Conservation (phyloP, 345 rosid genomes). For the Rubroshorea leprosula region DNA sequence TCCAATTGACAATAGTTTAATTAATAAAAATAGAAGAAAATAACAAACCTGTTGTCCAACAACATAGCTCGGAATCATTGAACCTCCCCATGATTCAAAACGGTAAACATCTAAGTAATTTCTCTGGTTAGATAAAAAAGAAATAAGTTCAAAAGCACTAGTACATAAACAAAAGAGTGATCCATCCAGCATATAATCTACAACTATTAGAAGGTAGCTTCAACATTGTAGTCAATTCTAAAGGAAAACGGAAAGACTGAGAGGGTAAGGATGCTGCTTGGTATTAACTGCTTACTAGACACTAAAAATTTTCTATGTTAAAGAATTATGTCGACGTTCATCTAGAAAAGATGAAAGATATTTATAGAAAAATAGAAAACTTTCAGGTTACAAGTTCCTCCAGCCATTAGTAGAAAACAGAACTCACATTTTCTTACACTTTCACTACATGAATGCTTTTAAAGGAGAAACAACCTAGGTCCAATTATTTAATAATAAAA, state of each 20-base stretch:
- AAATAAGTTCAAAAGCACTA: conserved; percentile 15
- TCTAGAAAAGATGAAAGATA: not conserved
- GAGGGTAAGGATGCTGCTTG: not conserved
- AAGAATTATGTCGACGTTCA: not conserved
- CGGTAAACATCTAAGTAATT: conserved; percentile 91
- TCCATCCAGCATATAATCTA: not conserved
- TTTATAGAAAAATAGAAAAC: not conserved
- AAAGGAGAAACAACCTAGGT: not conserved
- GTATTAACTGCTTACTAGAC: not conserved
- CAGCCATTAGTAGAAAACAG: not conserved
- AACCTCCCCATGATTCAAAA: conserved; percentile 98
- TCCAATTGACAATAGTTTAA: conserved; percentile 14
- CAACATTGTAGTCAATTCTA: not conserved
- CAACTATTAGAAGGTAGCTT: not conserved
- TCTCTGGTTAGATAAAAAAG: conserved; percentile 51
- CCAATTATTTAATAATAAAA: not conserved
- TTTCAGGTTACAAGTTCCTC: conserved; percentile 1
- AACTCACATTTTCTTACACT: not conserved
- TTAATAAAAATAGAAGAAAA: conserved; percentile 10
- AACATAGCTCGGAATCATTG: conserved; percentile 73
- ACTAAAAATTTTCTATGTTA: not conserved
- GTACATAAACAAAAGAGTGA: not conserved
- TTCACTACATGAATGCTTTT: not conserved
- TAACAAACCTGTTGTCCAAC: conserved; percentile 82
- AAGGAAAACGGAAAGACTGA: not conserved